Base-by-base conservation (phyloP, 208 protist genomes). In the Crithidia sp. region DNA sequence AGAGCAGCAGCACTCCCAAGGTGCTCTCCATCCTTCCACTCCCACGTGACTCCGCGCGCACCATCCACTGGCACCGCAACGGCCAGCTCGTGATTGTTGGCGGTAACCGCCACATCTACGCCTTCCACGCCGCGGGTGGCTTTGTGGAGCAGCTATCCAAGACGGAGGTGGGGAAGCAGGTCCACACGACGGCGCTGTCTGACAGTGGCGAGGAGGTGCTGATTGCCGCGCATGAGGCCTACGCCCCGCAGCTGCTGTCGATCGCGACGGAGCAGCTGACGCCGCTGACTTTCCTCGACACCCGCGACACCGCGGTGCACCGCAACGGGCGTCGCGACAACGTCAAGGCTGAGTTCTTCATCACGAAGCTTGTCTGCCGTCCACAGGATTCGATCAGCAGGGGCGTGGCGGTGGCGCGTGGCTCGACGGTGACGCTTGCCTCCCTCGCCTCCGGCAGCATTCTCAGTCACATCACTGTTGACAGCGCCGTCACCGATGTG, bases 21-120 rank as follows among this genome's bases (percentile, higher is more conserved):
- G 82, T 92, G 9, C 79, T 95, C 14, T 95, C 90, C 0, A 77
- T 86, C 7, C 74, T 96, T 0, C 82, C 90, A 7, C 84, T 95
- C 8, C 90, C 90, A 0, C 82, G 85, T 12, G 90, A 95, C 76
- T 76, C 80, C 4, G 90, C 90, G 7, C 82, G 83, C 36, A 87
- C 82, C 14, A 67, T 96, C 4, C 82, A 93, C 62, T 96, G 92
- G 90, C 92, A 95, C 74, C 86, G 77, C 63, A 95, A 91, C 81
- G 88, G 88, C 0, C 88, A 94, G 77, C 80, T 95, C 37, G 84
- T 72, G 10, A 69, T 96, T 5, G 90, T 96, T 1, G 89, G 84
- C 14, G 90, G 90, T 49, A 91, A 89, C 67, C 80, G 80, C 43
- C 85, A 94, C 81, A 62, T 96, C 50, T 94, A 96, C 80, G 76